phyloP scores from a whole-genome alignment of 179 eudicot species.

The Pouteria campechiana region DNA sequence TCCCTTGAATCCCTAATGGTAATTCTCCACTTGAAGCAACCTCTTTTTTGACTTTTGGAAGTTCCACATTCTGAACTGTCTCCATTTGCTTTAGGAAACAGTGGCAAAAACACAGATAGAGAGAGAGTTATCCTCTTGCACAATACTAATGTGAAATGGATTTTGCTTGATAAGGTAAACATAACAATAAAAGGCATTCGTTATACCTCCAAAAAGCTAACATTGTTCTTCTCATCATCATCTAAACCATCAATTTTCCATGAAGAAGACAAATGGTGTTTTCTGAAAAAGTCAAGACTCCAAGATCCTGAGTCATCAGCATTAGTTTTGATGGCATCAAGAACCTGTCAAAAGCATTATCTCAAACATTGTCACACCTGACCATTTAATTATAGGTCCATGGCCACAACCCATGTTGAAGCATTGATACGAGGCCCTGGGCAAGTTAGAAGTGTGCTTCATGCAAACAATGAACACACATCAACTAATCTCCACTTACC shows the following conservation, averaged over 20 bases:
- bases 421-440: no score
- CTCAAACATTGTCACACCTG: conserved; percentile 7
- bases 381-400: no score
- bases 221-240: conserved; percentile 12
- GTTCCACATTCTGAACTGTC: conserved; percentile 28
- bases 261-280: conserved; percentile 60
- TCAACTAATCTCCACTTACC: conserved; percentile 36
- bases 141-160: background rate
- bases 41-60: conserved; percentile 28
- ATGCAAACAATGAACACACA: background rate
- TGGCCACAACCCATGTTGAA: no score
- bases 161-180: background rate
- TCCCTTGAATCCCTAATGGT: no score
- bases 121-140: background rate
- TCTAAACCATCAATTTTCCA: conserved; percentile 63
- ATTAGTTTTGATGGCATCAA: conserved; percentile 56
- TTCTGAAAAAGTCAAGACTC: conserved; percentile 62
- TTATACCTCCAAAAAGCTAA: conserved; percentile 38
- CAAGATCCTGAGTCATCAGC: conserved; percentile 75
- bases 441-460: no score
- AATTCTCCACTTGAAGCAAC: conserved; percentile 33
- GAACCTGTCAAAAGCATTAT: conserved; percentile 46
- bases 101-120: conserved; percentile 1
- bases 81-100: conserved; percentile 20
- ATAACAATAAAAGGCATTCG: background rate